Base-by-base conservation (phyloP, 2,329 filamentous ascomycete genomes). In the Fusarium agapanthi region DNA sequence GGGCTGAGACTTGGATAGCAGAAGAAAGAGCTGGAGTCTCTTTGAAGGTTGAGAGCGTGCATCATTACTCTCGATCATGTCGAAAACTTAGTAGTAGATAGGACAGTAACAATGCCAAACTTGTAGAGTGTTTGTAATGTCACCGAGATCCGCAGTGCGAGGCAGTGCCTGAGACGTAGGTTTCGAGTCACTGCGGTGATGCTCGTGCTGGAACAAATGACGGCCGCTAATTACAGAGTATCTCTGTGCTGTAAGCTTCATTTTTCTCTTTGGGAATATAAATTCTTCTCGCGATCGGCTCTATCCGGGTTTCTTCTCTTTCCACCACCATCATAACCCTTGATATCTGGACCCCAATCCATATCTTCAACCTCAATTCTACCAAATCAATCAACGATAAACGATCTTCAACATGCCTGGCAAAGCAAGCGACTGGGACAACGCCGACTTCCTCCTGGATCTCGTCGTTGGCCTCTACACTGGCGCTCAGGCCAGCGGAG, bases 381-480 rank as follows among this genome's bases (percentile, higher is more conserved):
- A 30, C 26, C 32, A 26, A 34, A 47, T 38, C n/a, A 18, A 37
- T 7, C 44, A 43, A 15, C 61, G 24, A 20, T 22, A 35, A 43
- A 32, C 53, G 5, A 61, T 15, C 37, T 38, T 22, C 66, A 69
- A 34, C 57, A 79, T 78, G 77, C 61, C 74, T 30, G 65, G 67
- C 30, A 53, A 71, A 16, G 45, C 69, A 20, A 65, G 68, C 30
- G 59, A 72, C 40, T 84, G 82, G 82, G 79, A 79, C 14, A 80
- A 79, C 55, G 22, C 77, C 41, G 75, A 65, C 3, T 79, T 84
- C 65, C 79, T 84, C 30, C 71, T 75, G 61, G 78, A 82, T 32
- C 75, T 84, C 45, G 64, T 74, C 15, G 56, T 83, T 20, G 78
- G 73, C 15, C 75, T 84, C 10, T 83, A 81, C 66, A 70, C 76